These are phyloP conservation scores for Sequoia sempervirens DNA, from an alignment of 75 land plant genomes.

Conservation along the genomic window DNA sequence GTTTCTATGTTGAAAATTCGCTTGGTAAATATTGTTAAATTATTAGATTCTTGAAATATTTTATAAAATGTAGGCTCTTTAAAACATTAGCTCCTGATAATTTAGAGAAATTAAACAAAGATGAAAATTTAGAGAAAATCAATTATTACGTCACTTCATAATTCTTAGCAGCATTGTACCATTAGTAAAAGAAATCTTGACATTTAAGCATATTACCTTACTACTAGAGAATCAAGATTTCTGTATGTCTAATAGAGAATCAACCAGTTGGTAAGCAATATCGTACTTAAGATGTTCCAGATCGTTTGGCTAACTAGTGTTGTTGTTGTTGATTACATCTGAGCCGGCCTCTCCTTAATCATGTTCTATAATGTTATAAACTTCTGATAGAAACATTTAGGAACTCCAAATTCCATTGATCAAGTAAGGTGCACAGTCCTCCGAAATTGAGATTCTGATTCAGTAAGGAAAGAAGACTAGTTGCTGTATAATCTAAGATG, in stretches of 20 bases:
- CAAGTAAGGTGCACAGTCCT: neutral
- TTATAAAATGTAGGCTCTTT: neutral
- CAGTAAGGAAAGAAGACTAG: neutral
- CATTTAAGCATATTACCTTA: neutral
- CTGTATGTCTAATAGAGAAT: neutral
- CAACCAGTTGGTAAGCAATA: neutral
- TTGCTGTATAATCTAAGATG: neutral
- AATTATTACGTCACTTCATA: neutral
- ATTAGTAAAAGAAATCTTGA: neutral
- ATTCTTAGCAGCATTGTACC: neutral
- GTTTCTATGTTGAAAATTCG: neutral
- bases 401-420: neutral
- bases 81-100: too few relatives aligned
- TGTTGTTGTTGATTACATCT: neutral
- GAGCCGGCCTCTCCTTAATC: neutral
- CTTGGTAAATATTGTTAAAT: neutral
- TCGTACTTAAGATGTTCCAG: neutral
- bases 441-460: neutral
- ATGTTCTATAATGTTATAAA: neutral
- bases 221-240: neutral
- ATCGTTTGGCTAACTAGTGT: neutral
- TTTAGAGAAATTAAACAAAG: too few relatives aligned
- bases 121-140: neutral
- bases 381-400: neutral
- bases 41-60: neutral